Evolutionary conservation across 805 yeast species (phyloP).

Genomic region (Yarrowia sp.): DNA sequence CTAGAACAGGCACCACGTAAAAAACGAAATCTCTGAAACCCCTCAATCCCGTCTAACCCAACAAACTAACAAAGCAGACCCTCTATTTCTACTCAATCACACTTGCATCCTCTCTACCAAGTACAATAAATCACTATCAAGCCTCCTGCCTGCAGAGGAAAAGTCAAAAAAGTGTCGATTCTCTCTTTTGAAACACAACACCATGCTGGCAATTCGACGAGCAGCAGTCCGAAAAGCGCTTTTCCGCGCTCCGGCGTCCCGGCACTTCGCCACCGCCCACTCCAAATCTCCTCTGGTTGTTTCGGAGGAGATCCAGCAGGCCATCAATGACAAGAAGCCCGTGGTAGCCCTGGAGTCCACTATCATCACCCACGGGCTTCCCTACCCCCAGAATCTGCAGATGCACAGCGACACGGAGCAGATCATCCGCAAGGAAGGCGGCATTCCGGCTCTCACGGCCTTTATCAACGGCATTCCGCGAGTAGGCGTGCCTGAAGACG

Average conservation of each 20-base stretch:
- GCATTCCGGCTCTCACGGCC: conserved; percentile 82
- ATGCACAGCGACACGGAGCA: conserved; percentile 72
- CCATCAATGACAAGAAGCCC: conserved; percentile 46
- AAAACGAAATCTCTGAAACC: too few relatives aligned
- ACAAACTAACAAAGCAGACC: too few relatives aligned
- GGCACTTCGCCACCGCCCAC: not conserved
- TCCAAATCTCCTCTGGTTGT: conserved; percentile 28
- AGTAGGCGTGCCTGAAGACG: conserved; percentile 57
- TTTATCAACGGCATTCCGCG: conserved; percentile 67
- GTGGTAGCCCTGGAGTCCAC: conserved; percentile 45
- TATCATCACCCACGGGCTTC: conserved; percentile 85
- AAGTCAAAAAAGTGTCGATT: too few relatives aligned
- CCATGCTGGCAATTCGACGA: conserved; percentile 4
- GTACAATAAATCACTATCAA: too few relatives aligned
- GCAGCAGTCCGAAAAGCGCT: not conserved
- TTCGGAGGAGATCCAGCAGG: conserved; percentile 56
- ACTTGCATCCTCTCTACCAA: too few relatives aligned
- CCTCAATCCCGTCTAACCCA: too few relatives aligned
- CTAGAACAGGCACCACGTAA: too few relatives aligned
- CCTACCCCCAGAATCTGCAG: conserved; percentile 68
- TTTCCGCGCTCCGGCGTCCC: not conserved
- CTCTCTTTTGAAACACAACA: too few relatives aligned
- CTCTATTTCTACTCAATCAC: too few relatives aligned
- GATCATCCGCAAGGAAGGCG: conserved; percentile 59
- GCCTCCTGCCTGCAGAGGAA: too few relatives aligned